Base-by-base conservation (phyloP, 2,329 filamentous ascomycete species). In the Apiospora marii region DNA sequence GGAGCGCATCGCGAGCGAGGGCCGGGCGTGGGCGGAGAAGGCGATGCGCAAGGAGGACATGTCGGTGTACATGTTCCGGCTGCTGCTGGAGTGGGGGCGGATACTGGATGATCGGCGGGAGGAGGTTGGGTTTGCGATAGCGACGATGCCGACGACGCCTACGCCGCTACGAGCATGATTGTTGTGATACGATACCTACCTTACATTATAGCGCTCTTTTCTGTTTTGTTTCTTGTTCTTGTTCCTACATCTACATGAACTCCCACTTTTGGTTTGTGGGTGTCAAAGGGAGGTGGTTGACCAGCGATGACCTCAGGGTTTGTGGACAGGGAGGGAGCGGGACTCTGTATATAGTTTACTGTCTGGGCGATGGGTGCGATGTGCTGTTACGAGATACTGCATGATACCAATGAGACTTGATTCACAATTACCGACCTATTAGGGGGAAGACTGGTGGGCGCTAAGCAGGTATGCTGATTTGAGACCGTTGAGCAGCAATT, bases 21-120 rank as follows among this genome's bases (percentile, higher is more conserved):
- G 89, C 0, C 84, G 85, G 68, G 79, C 83, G n/a, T 91, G 89
- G 89, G 87, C 88, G 0, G 81, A 84, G 71, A 85, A 81, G 77
- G 87, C 88, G 2, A 78, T 91, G 16, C 79, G 90, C 70, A 85
- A 83, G 71, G 88, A 89, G 69, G 89, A 91, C 75, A 90, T 90
- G 87, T 82, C 86, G 75, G 82, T 91, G 3, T 91, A 91, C 77
- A 84, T 89, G 74, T 87, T 87, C 72, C 80, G 89, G 51, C 76
- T 92, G 70, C 75, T 88, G 49, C 77, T 87, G n/a, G 86, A 87
- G 75, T 87, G 85, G 80, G 85, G 80, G 1, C 78, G 84, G 14
- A 73, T 85, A 12, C 72, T 85, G 24, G 83, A 85, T 71, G 83
- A 85, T 72, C 71, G 74, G n/a, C 77, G 83, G 53, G 82, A 83